phyloP scores from a whole-genome alignment of 2,329 filamentous ascomycete species.

The Fusarium sp. region DNA sequence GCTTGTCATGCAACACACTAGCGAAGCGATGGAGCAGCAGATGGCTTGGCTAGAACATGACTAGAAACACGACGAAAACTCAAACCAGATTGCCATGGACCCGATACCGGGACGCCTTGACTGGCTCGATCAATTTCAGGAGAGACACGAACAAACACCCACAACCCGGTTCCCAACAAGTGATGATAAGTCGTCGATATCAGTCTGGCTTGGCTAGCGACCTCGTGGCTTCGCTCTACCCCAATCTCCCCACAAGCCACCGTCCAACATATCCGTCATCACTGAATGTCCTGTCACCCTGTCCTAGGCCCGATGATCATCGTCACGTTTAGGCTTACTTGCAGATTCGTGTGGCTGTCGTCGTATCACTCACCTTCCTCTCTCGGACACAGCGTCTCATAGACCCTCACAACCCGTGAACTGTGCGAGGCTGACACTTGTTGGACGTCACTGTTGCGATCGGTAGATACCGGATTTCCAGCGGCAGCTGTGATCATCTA shows the following conservation, averaged over 20 bases:
- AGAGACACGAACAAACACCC: not conserved
- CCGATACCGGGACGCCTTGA: not conserved
- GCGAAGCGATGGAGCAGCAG: not conserved
- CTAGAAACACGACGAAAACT: conserved; percentile 28
- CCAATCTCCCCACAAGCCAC: conserved; percentile 6
- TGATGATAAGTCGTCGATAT: not conserved
- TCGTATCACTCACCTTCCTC: conserved; percentile 30
- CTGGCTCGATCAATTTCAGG: conserved; percentile 2
- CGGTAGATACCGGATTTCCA: conserved; percentile 16
- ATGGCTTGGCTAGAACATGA: conserved; percentile 25
- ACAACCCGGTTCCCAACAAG: not conserved
- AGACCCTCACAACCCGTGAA: conserved; percentile 3
- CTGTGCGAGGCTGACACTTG: conserved; percentile 10
- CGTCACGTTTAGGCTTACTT: not conserved
- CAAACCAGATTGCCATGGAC: not conserved
- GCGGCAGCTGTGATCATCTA: conserved; percentile 1
- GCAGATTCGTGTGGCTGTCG: conserved; percentile 1
- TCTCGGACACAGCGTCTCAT: conserved; percentile 18
- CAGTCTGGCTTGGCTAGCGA: not conserved
- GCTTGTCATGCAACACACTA: conserved; percentile 4
- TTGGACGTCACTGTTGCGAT: not conserved
- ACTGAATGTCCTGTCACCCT: conserved; percentile 11
- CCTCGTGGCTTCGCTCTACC: conserved; percentile 15
- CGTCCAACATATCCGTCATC: conserved; percentile 1
- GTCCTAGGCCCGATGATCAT: conserved; percentile 1